These are phyloP conservation scores for Taphrina populina DNA, from an alignment of 1,139 yeast genomes.

Conservation along the genomic window DNA sequence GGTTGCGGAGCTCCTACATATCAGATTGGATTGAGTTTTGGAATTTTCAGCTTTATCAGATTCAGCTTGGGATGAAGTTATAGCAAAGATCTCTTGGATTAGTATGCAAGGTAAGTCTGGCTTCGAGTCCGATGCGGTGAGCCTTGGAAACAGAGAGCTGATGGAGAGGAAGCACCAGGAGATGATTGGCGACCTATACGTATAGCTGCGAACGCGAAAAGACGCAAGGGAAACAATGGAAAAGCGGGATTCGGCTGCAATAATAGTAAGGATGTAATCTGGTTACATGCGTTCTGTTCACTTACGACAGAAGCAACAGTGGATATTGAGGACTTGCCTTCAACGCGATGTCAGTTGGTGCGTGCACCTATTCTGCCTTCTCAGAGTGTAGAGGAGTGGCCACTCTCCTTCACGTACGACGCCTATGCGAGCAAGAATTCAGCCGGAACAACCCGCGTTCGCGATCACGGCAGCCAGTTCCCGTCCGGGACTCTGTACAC, in stretches of 20 bases:
- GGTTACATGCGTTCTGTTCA: too few species aligned
- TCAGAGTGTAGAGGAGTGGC: slow-evolving; percentile 1
- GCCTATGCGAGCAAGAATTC: background rate
- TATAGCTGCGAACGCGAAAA: background rate
- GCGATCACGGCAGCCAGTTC: slow-evolving; percentile 3
- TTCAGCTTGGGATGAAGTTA: too few species aligned
- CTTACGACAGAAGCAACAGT: background rate
- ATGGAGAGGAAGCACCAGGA: too few species aligned
- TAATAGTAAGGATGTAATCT: too few species aligned
- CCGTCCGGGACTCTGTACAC: background rate
- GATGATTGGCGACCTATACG: too few species aligned
- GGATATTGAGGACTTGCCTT: slow-evolving; percentile 15
- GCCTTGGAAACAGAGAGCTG: too few species aligned
- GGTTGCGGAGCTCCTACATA: slow-evolving; percentile 21
- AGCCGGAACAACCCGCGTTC: too few species aligned
- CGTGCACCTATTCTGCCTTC: slow-evolving; percentile 12
- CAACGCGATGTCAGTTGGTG: slow-evolving; percentile 3
- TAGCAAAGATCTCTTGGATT: too few species aligned
- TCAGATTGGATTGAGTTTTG: slow-evolving; percentile 14
- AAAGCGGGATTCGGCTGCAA: too few species aligned
- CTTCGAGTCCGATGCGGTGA: too few species aligned
- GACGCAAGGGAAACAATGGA: slow-evolving; percentile 5
- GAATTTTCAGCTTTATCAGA: background rate
- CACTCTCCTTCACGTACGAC: slow-evolving; percentile 11
- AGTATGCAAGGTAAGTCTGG: too few species aligned